These are phyloP conservation scores for Hirsutella rhossiliensis DNA, from an alignment of 2,329 filamentous ascomycete genomes.

Conservation along the genomic window DNA sequence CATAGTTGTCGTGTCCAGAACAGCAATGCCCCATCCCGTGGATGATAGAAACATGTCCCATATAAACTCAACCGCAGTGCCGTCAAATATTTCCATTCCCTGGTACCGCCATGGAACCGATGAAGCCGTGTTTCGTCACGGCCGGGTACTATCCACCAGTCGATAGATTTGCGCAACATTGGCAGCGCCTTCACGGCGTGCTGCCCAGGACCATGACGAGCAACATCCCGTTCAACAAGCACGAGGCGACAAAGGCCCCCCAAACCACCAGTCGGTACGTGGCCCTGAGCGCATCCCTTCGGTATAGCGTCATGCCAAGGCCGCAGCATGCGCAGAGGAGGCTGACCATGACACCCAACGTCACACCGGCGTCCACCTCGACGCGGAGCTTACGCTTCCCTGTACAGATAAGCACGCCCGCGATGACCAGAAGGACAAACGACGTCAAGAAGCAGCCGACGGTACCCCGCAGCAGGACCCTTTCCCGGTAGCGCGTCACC, in stretches of 20 bases:
- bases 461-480: conserved; percentile 40
- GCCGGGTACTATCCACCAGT: too few relatives aligned
- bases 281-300: conserved; percentile 30
- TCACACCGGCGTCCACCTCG: conserved; percentile 64
- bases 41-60: too few relatives aligned
- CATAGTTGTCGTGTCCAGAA: too few relatives aligned
- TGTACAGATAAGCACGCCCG: conserved; percentile 53
- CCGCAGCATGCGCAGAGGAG: conserved; percentile 51
- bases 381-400: conserved; percentile 54
- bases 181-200: conserved; percentile 19
- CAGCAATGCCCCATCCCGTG: too few relatives aligned
- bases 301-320: conserved; percentile 44
- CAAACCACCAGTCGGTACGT: conserved; percentile 29
- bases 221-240: conserved; percentile 31
- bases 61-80: too few relatives aligned
- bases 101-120: too few relatives aligned
- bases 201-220: conserved; percentile 29
- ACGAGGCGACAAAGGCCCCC: conserved; percentile 22
- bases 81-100: too few relatives aligned
- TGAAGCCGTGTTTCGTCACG: too few relatives aligned
- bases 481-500: conserved; percentile 37
- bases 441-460: conserved; percentile 45
- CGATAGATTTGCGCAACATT: too few relatives aligned
- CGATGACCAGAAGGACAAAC: conserved; percentile 51
- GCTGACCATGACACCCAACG: conserved; percentile 56